These are phyloP conservation scores for Anthoceros angustus DNA, from an alignment of 225 moss, liverwort and hornwort species.

Conservation along the genomic window DNA sequence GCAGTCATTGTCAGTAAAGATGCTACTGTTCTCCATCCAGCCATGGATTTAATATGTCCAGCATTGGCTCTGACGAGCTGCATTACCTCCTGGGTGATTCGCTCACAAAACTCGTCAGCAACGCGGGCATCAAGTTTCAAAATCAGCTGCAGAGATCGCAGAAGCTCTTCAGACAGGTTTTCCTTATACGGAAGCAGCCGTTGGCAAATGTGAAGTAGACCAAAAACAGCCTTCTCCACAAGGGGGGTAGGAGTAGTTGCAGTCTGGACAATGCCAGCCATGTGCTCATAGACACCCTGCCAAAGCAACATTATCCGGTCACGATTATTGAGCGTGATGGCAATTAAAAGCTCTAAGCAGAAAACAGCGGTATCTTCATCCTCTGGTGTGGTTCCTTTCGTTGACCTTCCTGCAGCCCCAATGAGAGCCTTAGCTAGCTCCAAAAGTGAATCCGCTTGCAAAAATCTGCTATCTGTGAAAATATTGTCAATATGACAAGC, in stretches of 20 bases:
- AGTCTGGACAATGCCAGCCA: slow-evolving; percentile 92
- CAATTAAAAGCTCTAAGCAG: slow-evolving; percentile 83
- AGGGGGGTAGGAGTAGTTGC: slow-evolving; percentile 66
- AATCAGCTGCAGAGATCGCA: slow-evolving; percentile 87
- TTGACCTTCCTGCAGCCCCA: slow-evolving; percentile 96
- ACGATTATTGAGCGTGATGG: slow-evolving; percentile 89
- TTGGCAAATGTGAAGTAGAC: slow-evolving; percentile 86
- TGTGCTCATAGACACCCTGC: slow-evolving; percentile 98
- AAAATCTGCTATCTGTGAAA: slow-evolving; percentile 92
- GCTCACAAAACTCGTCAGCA: slow-evolving; percentile 94
- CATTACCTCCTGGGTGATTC: slow-evolving; percentile 96
- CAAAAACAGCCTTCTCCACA: slow-evolving; percentile 97
- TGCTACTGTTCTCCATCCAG: slow-evolving; percentile 98
- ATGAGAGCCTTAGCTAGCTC: slow-evolving; percentile 93
- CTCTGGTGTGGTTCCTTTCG: slow-evolving; percentile 83
- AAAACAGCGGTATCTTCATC: slow-evolving; percentile 98
- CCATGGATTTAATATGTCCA: slow-evolving; percentile 84
- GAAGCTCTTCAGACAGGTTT: slow-evolving; percentile 89
- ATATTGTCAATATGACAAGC: slow-evolving; percentile 95
- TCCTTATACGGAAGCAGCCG: slow-evolving; percentile 95
- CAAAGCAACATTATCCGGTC: slow-evolving; percentile 98
- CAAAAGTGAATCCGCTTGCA: slow-evolving; percentile 83
- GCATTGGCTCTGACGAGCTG: slow-evolving; percentile 93
- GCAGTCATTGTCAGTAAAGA: slow-evolving; percentile 88
- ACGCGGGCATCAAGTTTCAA: slow-evolving; percentile 97